These are phyloP conservation scores for Pyrus betulifolia DNA, from an alignment of 306 rosid genomes.

Conservation along the genomic window DNA sequence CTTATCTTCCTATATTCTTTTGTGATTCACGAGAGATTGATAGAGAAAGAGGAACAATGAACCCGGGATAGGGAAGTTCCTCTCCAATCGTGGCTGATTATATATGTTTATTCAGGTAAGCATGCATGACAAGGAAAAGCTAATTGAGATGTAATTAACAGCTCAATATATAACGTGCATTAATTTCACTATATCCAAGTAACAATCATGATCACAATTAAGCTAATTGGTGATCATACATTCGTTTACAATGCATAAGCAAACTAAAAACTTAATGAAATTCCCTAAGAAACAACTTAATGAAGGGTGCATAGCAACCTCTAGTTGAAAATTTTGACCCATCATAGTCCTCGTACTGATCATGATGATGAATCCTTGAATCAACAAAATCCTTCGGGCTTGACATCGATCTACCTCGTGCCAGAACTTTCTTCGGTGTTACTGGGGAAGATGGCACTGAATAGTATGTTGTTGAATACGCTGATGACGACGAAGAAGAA, in stretches of 20 bases:
- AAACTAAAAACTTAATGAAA: slow-evolving; percentile 30
- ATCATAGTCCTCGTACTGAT: slow-evolving; percentile 13
- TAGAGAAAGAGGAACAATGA: background rate
- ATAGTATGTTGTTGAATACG: slow-evolving; percentile 7
- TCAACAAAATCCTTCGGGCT: slow-evolving; percentile 7
- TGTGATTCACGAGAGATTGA: background rate
- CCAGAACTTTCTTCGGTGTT: background rate
- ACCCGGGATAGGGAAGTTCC: background rate
- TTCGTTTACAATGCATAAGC: background rate
- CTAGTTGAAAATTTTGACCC: slow-evolving; percentile 2
- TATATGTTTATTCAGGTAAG: background rate
- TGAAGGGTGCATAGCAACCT: slow-evolving; percentile 17
- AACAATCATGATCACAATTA: background rate
- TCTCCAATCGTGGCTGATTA: background rate
- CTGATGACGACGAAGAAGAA: slow-evolving; percentile 17
- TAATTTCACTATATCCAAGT: background rate
- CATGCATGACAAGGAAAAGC: background rate
- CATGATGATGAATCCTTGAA: slow-evolving; percentile 3
- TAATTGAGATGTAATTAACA: background rate
- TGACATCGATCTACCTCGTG: background rate
- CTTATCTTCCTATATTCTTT: background rate
- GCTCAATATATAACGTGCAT: background rate
- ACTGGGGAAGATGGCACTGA: slow-evolving; percentile 40
- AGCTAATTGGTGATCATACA: background rate
- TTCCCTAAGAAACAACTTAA: slow-evolving; percentile 30